Evolutionary conservation across 805 yeast genomes (phyloP).

Genomic region (Starmerella apicola): DNA sequence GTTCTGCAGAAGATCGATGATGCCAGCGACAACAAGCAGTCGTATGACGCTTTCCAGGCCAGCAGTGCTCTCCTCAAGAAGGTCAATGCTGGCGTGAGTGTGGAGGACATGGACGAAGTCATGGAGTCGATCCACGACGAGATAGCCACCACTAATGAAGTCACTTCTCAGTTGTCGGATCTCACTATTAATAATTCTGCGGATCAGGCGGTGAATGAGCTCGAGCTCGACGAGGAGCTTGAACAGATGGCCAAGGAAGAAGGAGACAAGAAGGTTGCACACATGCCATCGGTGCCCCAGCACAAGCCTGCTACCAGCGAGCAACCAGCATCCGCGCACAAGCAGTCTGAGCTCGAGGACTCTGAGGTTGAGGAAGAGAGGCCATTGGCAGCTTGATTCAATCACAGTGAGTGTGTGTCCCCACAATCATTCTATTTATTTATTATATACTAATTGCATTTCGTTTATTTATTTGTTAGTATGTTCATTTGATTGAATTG

Average conservation of each 20-base stretch:
- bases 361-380: too few relatives aligned
- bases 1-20: slow-evolving; percentile 34
- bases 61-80: slow-evolving; percentile 29
- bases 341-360: too few relatives aligned
- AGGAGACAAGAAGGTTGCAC: slow-evolving; percentile 17
- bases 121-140: slow-evolving; percentile 33
- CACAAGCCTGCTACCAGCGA: too few relatives aligned
- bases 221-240: slow-evolving; percentile 29
- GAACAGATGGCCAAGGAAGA: slow-evolving; percentile 31
- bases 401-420: too few relatives aligned
- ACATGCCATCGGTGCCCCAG: slow-evolving; percentile 8
- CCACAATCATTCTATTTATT: too few relatives aligned
- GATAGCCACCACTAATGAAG: slow-evolving; percentile 29
- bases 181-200: slow-evolving; percentile 24
- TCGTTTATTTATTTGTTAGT: too few relatives aligned
- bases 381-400: too few relatives aligned
- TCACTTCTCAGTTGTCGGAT: slow-evolving; percentile 28
- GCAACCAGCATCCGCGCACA: too few relatives aligned
- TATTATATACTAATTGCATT: too few relatives aligned
- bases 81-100: slow-evolving; percentile 29
- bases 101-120: slow-evolving; percentile 35
- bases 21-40: slow-evolving; percentile 32
- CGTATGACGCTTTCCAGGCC: slow-evolving; percentile 30
- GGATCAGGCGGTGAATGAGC: slow-evolving; percentile 13
- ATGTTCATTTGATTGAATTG: too few relatives aligned